Base-by-base conservation (phyloP, 169 alveolate species). In the Pseudocohnilembus persalinus region DNA sequence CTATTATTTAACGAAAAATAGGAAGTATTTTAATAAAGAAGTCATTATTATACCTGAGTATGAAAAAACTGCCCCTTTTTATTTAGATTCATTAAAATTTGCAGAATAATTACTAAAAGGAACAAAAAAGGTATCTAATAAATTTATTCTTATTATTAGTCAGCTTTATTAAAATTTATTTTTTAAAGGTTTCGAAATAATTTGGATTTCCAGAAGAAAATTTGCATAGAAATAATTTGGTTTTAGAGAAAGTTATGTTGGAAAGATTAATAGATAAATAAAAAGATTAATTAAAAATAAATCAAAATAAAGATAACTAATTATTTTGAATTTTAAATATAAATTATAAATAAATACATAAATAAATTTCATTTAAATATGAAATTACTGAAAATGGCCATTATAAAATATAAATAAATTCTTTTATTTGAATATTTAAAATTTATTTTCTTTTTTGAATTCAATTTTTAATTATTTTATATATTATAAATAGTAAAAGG, bases 61-160 rank as follows among this genome's bases (percentile, higher is more conserved):
- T 79, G 74, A 79, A 63, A 79, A 79, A 79, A 35, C 35, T n/a
- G 84, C 84, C 0, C 84, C 84, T 16, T 79, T 79, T 72, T 49
- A 79, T 64, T 27, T 79, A 15, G 76, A 79, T 28, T 34, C 84
- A 27, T 29, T 79, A 35, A 15, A 49, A n/a, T 79, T 49, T 63
- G 84, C 84, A 1, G 84, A 79, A 29, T 27, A 49, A 24, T 79
- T 35, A 29, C 31, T 79, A 29, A 33, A 79, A 20, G 84, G 64
- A 35, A 27, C 35, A 63, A 49, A 79, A 79, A 20, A 34, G 25
- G 73, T 79, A 49, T 49, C 20, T 49, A 49, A 49, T 11, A 49
- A 49, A 49, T 49, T 49, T 49, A 49, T 4, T 11, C 20, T 49
- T 49, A 11, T 49, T 49, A 49, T 49, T 49, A 11, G 4, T 11